These are phyloP conservation scores for Neonectria punicea DNA, from an alignment of 2,329 filamentous ascomycete genomes.

Conservation along the genomic window DNA sequence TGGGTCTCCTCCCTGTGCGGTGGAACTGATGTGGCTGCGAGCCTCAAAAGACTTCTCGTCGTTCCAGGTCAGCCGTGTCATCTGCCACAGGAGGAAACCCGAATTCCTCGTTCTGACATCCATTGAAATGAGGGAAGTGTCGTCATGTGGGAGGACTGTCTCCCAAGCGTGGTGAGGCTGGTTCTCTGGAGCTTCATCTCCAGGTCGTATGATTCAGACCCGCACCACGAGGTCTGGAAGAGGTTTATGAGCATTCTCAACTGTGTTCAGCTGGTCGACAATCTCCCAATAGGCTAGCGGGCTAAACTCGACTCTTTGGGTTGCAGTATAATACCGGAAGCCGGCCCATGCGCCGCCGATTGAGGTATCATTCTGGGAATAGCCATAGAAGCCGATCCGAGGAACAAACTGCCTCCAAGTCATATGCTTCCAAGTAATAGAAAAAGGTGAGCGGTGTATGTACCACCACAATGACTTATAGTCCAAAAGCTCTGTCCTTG, in stretches of 20 bases:
- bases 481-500: no score
- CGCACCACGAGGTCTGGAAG: slow-evolving; percentile 16
- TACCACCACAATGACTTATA: no score
- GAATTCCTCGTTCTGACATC: background rate
- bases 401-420: background rate
- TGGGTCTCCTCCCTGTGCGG: background rate
- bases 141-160: background rate
- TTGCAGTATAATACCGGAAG: slow-evolving; percentile 28
- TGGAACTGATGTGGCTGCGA: background rate
- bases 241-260: background rate
- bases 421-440: no score
- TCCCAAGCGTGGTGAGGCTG: slow-evolving; percentile 25
- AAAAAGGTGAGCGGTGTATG: no score
- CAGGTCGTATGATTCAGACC: slow-evolving; percentile 28
- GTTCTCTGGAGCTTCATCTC: background rate
- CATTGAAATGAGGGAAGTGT: no score
- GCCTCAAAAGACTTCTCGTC: background rate
- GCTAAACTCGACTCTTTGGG: slow-evolving; percentile 18
- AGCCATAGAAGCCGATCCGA: slow-evolving; percentile 9
- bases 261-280: slow-evolving; percentile 2
- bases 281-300: slow-evolving; percentile 20
- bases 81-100: slow-evolving; percentile 20
- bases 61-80: slow-evolving; percentile 9
- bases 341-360: slow-evolving; percentile 27
- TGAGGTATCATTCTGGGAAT: background rate